These are phyloP conservation scores for Arabidopsis thaliana DNA, from an alignment of 345 rosid species.

Conservation along the genomic window DNA sequence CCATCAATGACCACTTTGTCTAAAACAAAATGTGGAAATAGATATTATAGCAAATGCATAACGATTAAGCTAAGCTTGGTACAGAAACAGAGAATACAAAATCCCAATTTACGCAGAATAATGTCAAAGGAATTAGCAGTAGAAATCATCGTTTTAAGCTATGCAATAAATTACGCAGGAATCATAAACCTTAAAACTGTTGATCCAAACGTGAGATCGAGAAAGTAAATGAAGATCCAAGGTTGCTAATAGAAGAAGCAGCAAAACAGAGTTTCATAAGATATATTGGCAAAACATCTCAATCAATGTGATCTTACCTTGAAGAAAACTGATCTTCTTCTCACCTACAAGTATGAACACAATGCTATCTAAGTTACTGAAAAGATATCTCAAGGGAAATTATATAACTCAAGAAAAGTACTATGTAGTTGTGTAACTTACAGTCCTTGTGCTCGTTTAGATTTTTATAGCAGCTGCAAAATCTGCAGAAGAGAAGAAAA, in stretches of 20 bases:
- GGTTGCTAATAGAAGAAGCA: neutral
- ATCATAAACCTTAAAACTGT: neutral
- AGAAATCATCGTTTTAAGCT: neutral
- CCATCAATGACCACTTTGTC: neutral
- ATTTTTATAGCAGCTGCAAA: conserved; percentile 59
- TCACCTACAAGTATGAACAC: conserved; percentile 57
- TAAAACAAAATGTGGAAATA: neutral
- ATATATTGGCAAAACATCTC: too few species aligned
- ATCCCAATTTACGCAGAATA: neutral
- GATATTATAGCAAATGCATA: conserved; percentile 4
- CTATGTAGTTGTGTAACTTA: conserved; percentile 48
- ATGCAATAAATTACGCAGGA: neutral
- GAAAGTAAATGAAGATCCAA: conserved; percentile 18
- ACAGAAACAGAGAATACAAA: neutral
- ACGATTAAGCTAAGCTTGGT: neutral
- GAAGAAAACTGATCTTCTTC: neutral
- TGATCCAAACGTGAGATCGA: conserved; percentile 18
- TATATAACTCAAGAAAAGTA: neutral
- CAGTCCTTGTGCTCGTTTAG: conserved; percentile 61
- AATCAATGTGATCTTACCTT: too few species aligned
- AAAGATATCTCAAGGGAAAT: neutral
- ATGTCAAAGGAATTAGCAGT: too few species aligned
- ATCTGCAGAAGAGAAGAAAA: conserved; percentile 52
- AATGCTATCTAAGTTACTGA: conserved; percentile 18
- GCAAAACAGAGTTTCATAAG: neutral